Percentiles rank a stretch among this genome's conserved stretches.
Conservation (phyloP, 2,329 filamentous ascomycete genomes). For the Chaetoscypha palmicola region DNA sequence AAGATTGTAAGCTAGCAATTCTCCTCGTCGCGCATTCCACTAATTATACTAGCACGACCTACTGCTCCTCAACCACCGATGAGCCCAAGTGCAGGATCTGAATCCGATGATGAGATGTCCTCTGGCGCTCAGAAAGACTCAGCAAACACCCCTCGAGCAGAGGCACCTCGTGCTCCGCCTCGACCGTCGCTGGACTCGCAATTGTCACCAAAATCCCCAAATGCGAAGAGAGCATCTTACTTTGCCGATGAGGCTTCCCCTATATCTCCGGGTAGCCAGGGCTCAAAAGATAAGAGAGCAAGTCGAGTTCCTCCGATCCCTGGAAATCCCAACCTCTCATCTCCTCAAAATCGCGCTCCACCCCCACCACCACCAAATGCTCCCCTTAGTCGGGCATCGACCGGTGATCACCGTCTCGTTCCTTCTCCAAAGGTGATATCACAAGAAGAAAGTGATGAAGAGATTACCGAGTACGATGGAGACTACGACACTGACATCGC, state of each 20-base stretch:
- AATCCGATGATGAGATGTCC: conserved; percentile 83
- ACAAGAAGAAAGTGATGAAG: conserved; percentile 61
- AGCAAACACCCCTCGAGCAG: conserved; percentile 32
- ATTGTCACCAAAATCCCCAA: conserved; percentile 38
- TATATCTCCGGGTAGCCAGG: conserved; percentile 33
- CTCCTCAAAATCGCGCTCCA: conserved; percentile 53
- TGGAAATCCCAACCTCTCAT: conserved; percentile 38
- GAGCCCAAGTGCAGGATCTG: conserved; percentile 71
- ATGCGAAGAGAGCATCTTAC: conserved; percentile 30
- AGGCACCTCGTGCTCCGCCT: conserved; percentile 41
- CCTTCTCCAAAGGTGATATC: conserved; percentile 39
- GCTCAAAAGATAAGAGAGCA: conserved; percentile 43
- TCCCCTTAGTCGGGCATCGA: conserved; percentile 51
- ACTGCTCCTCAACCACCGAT: conserved; percentile 47
- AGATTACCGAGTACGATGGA: conserved; percentile 90
- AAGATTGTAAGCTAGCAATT: conserved; percentile 49
- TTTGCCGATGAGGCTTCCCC: conserved; percentile 33
- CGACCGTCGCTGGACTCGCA: conserved; percentile 31
- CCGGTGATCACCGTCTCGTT: conserved; percentile 44
- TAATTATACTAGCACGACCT: conserved; percentile 51
- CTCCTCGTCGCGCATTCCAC: conserved; percentile 12
- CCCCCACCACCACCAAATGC: conserved; percentile 57
- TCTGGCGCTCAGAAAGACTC: conserved; percentile 40
- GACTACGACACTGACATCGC: conserved; percentile 98
- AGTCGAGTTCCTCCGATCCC: conserved; percentile 59